Conservation (phyloP, 169 alveolate species). For the Plasmodium cynomolgi region DNA sequence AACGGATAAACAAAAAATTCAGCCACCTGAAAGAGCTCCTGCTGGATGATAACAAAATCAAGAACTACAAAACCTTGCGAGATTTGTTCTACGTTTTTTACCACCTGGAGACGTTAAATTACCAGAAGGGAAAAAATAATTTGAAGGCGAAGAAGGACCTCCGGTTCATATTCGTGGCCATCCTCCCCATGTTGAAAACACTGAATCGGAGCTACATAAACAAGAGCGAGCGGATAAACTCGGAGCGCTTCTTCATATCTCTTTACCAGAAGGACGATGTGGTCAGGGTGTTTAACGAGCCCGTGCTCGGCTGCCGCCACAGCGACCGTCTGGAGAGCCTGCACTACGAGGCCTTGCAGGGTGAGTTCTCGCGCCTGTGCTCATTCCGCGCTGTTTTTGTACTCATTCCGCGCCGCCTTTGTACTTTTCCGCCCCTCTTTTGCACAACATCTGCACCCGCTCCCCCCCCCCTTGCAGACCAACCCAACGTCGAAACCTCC, state of each 20-base stretch:
- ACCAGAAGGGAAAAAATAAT: constrained; percentile 28
- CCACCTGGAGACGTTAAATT: constrained; percentile 54
- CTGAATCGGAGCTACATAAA: constrained; percentile 46
- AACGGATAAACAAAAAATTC: constrained; percentile 37
- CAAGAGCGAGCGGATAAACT: constrained; percentile 57
- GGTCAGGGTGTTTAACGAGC: constrained; percentile 41
- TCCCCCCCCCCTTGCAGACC: not conserved
- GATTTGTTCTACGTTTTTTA: constrained; percentile 63
- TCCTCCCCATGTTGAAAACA: constrained; percentile 42
- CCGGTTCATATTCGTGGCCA: constrained; percentile 56
- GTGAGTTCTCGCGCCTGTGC: not conserved
- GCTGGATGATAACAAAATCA: constrained; percentile 43
- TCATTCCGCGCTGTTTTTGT: not conserved
- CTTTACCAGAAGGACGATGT: constrained; percentile 36
- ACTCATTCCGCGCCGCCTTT: not conserved
- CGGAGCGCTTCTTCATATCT: constrained; percentile 69
- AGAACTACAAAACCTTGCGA: constrained; percentile 57
- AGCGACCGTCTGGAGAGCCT: constrained; percentile 37
- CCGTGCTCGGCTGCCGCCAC: constrained; percentile 32
- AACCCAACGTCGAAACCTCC: constrained; percentile 1
- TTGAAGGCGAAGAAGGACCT: constrained; percentile 21
- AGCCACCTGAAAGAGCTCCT: constrained; percentile 59
- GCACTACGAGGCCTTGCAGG: constrained; percentile 50
- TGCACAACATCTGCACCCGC: not conserved
- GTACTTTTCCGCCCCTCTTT: not conserved